Conservation (phyloP, 2,329 filamentous ascomycete species). For the Hirsutella rhossiliensis region DNA sequence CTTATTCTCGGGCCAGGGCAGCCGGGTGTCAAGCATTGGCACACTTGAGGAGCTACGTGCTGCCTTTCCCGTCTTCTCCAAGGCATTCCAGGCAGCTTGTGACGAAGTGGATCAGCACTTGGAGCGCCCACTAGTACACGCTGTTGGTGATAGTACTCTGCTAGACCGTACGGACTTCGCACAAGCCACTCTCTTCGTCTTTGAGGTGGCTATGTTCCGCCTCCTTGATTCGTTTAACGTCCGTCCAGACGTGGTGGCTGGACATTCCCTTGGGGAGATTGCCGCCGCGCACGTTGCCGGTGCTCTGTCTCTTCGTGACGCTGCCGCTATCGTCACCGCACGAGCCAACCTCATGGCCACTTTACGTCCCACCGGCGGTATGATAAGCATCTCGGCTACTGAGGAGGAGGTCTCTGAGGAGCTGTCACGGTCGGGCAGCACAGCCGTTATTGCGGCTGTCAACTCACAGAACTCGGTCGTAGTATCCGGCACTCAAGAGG, state of each 20-base stretch:
- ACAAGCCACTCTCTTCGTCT: constrained; percentile 20
- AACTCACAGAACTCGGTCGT: too few species aligned
- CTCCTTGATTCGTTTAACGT: constrained; percentile 19
- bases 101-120: constrained; percentile 10
- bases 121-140: too few species aligned
- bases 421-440: too few species aligned
- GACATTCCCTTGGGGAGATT: constrained; percentile 12
- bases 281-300: constrained; percentile 18
- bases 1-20: constrained; percentile 24
- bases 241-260: constrained; percentile 14
- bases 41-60: constrained; percentile 18
- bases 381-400: too few species aligned
- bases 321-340: too few species aligned
- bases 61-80: constrained; percentile 13
- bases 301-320: constrained; percentile 16
- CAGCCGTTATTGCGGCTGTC: too few species aligned
- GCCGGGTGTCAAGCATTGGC: constrained; percentile 14
- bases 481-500: too few species aligned
- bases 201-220: constrained; percentile 18
- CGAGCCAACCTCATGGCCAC: too few species aligned
- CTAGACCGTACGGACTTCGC: constrained; percentile 17
- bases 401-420: too few species aligned
- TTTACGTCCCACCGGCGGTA: too few species aligned
- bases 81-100: constrained; percentile 11
- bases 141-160: constrained; percentile 15